Percentiles rank a stretch among this genome's conserved stretches.
Evolutionary conservation across 2,329 filamentous ascomycete species (phyloP).

Genomic region (Trichothecium sympodiale): DNA sequence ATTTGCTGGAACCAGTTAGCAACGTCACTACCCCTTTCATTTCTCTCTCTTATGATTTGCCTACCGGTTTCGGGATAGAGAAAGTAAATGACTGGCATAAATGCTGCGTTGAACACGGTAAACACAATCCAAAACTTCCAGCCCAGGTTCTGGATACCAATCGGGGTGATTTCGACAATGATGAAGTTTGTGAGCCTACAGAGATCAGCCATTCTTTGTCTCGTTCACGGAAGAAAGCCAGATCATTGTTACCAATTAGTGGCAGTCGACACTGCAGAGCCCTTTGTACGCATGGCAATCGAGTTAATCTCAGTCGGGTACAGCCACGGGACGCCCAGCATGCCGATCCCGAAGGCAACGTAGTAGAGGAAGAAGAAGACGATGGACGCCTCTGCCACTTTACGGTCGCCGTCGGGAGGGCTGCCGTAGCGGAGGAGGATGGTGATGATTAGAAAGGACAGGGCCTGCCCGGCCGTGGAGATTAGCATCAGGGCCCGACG

Average conservation of each 20-base stretch:
- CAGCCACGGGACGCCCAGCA: constrained; percentile 27
- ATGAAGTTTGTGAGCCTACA: constrained; percentile 14
- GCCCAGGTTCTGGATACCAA: constrained; percentile 28
- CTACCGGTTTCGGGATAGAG: constrained; percentile 34
- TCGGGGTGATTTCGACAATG: constrained; percentile 23
- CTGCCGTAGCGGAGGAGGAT: constrained; percentile 11
- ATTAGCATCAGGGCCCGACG: constrained; percentile 18
- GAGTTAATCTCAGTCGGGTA: constrained; percentile 30
- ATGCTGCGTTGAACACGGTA: constrained; percentile 33
- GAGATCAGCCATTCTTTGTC: not conserved
- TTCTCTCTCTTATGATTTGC: constrained; percentile 8
- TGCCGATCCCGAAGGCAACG: constrained; percentile 18
- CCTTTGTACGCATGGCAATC: constrained; percentile 27
- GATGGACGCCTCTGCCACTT: constrained; percentile 15
- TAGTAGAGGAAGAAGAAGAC: constrained; percentile 20
- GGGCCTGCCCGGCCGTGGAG: constrained; percentile 14
- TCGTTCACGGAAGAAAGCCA: not conserved
- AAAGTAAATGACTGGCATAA: constrained; percentile 34
- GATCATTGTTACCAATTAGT: constrained; percentile 20
- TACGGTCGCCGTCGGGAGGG: constrained; percentile 9
- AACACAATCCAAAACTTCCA: constrained; percentile 44
- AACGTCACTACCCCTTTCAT: no score
- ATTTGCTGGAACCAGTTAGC: no score
- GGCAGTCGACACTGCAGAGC: constrained; percentile 22
- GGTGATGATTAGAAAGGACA: constrained; percentile 18